These are phyloP conservation scores for Cutaneotrichosporon dermatis DNA, from an alignment of 1,284 basidiomycete genomes.

Conservation along the genomic window DNA sequence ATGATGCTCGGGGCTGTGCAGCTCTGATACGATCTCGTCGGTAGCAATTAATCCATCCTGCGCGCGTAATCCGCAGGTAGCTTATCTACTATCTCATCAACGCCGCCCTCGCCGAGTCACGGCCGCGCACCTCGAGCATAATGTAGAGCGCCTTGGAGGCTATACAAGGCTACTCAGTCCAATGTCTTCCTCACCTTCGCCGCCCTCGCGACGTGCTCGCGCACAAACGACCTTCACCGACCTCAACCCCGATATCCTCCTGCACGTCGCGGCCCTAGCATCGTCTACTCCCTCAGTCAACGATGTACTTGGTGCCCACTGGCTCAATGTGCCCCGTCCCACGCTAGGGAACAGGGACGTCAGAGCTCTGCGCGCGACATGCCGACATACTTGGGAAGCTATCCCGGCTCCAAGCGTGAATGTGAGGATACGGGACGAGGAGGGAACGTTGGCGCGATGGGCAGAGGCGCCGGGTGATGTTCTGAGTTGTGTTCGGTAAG, in stretches of 20 bases:
- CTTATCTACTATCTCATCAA: no score
- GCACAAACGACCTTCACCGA: not conserved
- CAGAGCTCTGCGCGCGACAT: conserved; percentile 1
- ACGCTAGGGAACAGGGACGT: not conserved
- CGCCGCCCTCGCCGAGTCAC: no score
- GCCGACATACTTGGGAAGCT: not conserved
- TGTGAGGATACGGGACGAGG: not conserved
- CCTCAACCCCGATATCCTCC: conserved; percentile 12
- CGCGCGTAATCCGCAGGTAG: no score
- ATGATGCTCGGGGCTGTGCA: no score
- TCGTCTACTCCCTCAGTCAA: not conserved
- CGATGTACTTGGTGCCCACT: not conserved
- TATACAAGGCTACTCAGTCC: no score
- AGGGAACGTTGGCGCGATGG: not conserved
- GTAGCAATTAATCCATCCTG: no score
- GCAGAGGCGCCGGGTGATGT: not conserved
- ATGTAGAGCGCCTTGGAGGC: no score
- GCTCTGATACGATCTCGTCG: no score
- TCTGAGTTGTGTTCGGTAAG: not conserved
- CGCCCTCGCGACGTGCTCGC: not conserved
- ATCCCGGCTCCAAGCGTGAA: not conserved
- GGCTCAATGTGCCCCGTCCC: not conserved
- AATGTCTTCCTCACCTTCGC: no score
- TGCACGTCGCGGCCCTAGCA: not conserved
- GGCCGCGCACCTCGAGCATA: no score